Evolutionary conservation across 805 yeast species (phyloP), one percentile per base, ranked within the genome.

Genomic region (Candida broadrunensis): DNA sequence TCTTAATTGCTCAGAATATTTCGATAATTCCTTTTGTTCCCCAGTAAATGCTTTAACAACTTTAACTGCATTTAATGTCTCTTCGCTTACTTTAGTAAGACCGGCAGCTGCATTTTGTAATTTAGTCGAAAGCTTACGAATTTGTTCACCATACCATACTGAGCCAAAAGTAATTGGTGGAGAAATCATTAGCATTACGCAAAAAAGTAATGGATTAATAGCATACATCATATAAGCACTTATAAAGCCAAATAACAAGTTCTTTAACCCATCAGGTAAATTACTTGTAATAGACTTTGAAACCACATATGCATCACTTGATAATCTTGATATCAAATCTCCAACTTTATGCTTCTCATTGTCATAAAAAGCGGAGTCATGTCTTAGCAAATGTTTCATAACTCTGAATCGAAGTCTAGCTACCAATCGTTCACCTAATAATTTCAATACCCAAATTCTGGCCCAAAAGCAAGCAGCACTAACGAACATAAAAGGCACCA

Each of bases 381-480:
- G 74, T 26, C 73, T 49, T 18, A 70, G 56, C 46, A 70, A 54
- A 42, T 63, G 58, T 48, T 68, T 67, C 74, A 70, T 69, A 5
- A 66, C 68, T 30, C 68, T 49, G 20, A 65, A 53, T 38, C 75
- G 53, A 26, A 70, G 60, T 29, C 75, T 47, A 13, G 75, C 75
- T 15, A 70, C 75, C 33, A 70, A 54, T 33, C 75, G 49, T 52
- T 70, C 75, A 3, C 75, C 75, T 27, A 70, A 48, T 33, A 70
- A 48, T 42, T 62, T 62, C 41, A 61, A 53, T 9, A 61, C 67
- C 74, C 74, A 70, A 42, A 67, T 67, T 38, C 75, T 55, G 17
- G 75, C 73, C 75, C 75, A 70, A 50, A 69, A 70, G 45, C 75
- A 70, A 13, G 59, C 57, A 9, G 75, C 74, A 54, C 68, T 60